Percentiles rank a stretch among this genome's conserved stretches.
Conservation (phyloP, 2,329 filamentous ascomycete genomes). For the Fusarium secorum region DNA sequence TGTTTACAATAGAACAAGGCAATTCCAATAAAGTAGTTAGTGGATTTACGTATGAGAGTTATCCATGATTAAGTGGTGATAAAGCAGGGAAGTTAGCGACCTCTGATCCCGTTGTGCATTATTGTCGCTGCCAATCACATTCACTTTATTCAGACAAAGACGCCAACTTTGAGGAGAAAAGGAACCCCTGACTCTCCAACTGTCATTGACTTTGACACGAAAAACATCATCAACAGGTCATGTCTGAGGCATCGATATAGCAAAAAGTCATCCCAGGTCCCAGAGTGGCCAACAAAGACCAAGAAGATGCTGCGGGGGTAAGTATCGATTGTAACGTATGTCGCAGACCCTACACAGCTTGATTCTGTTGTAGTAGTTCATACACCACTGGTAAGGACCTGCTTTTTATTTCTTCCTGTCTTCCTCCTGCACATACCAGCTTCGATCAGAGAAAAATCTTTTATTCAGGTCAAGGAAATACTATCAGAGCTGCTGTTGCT, state of each 20-base stretch:
- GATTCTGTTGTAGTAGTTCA: no score
- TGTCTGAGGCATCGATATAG: not conserved
- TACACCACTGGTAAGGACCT: no score
- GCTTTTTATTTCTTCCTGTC: not conserved
- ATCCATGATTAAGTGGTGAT: fast-evolving
- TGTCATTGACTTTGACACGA: not conserved
- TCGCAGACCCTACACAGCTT: no score
- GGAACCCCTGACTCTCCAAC: no score
- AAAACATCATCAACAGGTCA: not conserved
- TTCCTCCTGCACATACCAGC: no score
- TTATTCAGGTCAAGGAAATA: no score
- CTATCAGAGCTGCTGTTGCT: no score
- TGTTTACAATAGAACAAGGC: not conserved
- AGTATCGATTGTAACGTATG: no score
- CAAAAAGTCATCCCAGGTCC: not conserved
- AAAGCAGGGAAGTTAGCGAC: not conserved
- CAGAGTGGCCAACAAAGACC: not conserved
- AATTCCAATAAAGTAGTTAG: not conserved
- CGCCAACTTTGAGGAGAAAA: not conserved
- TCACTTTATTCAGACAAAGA: not conserved
- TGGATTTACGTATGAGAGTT: not conserved
- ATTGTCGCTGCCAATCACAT: not conserved
- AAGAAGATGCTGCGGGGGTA: not conserved
- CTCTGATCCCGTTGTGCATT: not conserved
- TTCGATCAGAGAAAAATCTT: no score